A percentile compares a stretch with the other conserved stretches of the same genome.
These are phyloP conservation scores for Eucalyptus sp. DNA, from an alignment of 345 rosid genomes.

Conservation along the genomic window DNA sequence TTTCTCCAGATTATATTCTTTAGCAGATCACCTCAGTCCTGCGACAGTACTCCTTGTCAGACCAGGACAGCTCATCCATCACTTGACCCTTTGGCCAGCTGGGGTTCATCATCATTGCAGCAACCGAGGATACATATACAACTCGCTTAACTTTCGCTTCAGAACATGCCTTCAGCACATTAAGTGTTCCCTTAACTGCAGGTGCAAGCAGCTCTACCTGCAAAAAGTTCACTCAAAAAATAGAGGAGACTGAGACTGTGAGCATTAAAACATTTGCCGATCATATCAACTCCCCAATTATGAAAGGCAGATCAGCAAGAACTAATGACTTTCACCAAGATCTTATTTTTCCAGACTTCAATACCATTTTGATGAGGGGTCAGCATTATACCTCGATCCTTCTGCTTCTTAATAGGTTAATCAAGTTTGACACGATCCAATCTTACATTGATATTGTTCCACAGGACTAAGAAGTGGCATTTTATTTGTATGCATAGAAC, in stretches of 20 bases:
- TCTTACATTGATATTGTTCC: neutral
- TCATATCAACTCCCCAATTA: neutral
- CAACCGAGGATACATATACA: conserved; percentile 10
- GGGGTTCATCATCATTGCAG: conserved; percentile 5
- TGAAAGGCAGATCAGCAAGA: neutral
- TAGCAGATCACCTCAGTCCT: neutral
- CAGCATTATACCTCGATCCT: neutral
- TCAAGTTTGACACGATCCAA: neutral
- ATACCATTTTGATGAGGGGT: neutral
- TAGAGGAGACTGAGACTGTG: neutral
- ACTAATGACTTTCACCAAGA: neutral
- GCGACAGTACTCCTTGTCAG: conserved; percentile 17
- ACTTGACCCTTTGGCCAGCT: conserved; percentile 8
- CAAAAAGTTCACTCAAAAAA: neutral
- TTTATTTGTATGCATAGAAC: neutral
- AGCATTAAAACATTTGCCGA: neutral
- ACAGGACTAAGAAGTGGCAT: neutral
- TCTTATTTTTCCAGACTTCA: neutral
- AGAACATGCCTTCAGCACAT: conserved; percentile 17
- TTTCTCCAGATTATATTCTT: neutral
- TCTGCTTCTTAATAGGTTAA: neutral
- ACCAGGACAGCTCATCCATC: conserved; percentile 17
- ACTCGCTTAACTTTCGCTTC: conserved; percentile 16
- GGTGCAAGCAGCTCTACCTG: conserved; percentile 16
- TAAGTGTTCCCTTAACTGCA: conserved; percentile 15